Conservation (phyloP, 805 yeast species). For the Metschnikowia lachancei region DNA sequence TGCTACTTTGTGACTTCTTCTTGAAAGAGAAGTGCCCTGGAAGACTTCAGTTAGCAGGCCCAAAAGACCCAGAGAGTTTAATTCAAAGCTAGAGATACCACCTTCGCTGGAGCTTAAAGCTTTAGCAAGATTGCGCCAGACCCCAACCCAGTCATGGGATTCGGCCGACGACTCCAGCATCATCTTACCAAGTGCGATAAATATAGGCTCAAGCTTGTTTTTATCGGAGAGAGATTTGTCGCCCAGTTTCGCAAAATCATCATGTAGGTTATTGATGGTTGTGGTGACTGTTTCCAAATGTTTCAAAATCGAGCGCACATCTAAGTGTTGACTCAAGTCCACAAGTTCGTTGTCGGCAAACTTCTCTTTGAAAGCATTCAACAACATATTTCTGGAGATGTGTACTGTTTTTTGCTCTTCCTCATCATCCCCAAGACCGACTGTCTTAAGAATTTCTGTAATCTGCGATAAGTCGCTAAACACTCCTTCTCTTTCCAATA, state of each 20-base stretch:
- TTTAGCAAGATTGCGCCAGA: conserved; percentile 26
- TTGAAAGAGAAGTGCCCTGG: not conserved
- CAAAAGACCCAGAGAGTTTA: conserved; percentile 66
- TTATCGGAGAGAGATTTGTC: conserved; percentile 1
- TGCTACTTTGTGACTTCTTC: conserved; percentile 7
- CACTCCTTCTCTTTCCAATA: conserved; percentile 73
- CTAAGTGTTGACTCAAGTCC: conserved; percentile 5
- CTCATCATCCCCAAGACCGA: not conserved
- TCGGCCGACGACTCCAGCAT: not conserved
- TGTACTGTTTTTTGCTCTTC: not conserved
- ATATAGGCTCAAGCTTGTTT: conserved; percentile 2
- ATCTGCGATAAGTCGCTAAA: conserved; percentile 43
- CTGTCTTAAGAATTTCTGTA: not conserved
- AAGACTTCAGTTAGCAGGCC: conserved; percentile 22
- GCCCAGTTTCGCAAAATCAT: conserved; percentile 5
- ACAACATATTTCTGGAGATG: not conserved
- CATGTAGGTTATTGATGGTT: conserved; percentile 2
- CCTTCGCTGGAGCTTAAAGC: conserved; percentile 14
- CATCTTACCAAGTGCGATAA: not conserved
- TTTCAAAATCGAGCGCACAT: not conserved
- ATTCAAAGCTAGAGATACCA: conserved; percentile 67
- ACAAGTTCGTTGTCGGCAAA: conserved; percentile 33
- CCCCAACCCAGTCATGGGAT: conserved; percentile 39
- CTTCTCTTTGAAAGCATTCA: conserved; percentile 18
- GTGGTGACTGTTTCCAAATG: not conserved